Base-by-base conservation (phyloP, 768 basidiomycete genomes). In the Lactifluus subvellereus region DNA sequence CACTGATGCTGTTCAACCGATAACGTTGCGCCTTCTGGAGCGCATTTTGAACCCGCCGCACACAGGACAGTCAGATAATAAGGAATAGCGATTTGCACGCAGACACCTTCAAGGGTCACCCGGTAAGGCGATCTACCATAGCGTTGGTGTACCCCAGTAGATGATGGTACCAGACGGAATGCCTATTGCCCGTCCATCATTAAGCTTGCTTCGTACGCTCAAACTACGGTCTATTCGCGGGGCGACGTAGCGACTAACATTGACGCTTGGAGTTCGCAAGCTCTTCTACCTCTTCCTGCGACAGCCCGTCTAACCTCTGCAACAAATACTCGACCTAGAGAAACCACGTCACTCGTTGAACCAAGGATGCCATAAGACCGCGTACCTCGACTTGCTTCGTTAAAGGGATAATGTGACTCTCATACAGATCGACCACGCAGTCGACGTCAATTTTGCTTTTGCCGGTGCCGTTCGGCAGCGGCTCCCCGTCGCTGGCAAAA, bases 371-470 rank as follows among this genome's bases (percentile, higher is more conserved):
- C 32, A 61, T 2, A 9, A 30, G 60, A 27, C 27, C 14, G 69
- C 77, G 52, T 72, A 96, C 96, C 91, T 99, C 97, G 61, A 99
- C 92, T 71, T 97, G 94, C 74, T 96, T 98, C 0, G 97, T 99
- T 67, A 99, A 74, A 9, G 97, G 97, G 62, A 99, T 99, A 67
- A 99, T 94, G 70, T 88, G 94, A 71, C 88, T 90, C 72, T 94
- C 87, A 71, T 99, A 99, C 65, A 99, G 74, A 71, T 92, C 87
- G 27, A 97, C 89, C 16, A 99, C 93, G 47, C 89, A 87, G 66
- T 94, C 92, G 0, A 94, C 88, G 63, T 97, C 94, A 64, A 99
- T 91, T 78, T 94, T 95, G 6, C 79, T 71, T 49, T 73, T 66
- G 48, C 11, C 32, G 61, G 74, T 72, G 59, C 75, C 74, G 47